Base-by-base conservation (phyloP, 495 filamentous ascomycete genomes). In the Aspergillus bridgeri region DNA sequence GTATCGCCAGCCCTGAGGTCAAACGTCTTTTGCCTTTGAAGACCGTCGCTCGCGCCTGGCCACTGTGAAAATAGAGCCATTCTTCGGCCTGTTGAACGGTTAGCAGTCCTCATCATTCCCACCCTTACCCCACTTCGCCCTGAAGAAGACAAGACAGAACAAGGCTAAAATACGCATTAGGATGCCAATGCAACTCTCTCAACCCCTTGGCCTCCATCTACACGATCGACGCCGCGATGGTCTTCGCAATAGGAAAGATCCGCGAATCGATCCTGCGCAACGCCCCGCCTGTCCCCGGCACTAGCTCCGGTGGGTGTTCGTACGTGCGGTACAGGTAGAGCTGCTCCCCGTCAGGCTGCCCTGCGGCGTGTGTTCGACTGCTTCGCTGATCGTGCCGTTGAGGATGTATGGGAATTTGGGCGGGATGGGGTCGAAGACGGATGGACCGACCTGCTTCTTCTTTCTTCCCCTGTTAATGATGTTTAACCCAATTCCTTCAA, bases 161-260 rank as follows among this genome's bases (percentile, higher is more conserved):
- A 33, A 20, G 21, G 7, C n/a, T n/a, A 18, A 3, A 46, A 44
- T 76, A 68, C 65, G 83, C 83, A 59, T 83, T 87, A n/a, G 84
- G 83, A 69, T 86, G 83, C 85, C 83, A 87, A 61, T 87, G 85
- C 52, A 88, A 68, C 70, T 88, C 84, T 42, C 85, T 73, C 45
- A 88, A 65, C 15, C 76, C 84, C 50, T 75, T 77, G 0, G 86
- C 85, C 68, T 86, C 72, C 20, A 88, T 73, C 21, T 77, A 79
- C 2, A 87, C 81, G 48, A 86, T 72, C 0, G 82, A 77, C 1
- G 85, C 81, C 17, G 85, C 86, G 49, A 88, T 79, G 1, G 82
- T 87, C 44, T 75, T 82, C 22, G 80, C 73, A 23, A 82, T 76
- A 0, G 82, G 82, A 57, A 88, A 89, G 46, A 85, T 87, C 27